Evolutionary conservation across 371 early-diverging fungal genomes (phyloP).

Genomic region (Rhizopus sp.): DNA sequence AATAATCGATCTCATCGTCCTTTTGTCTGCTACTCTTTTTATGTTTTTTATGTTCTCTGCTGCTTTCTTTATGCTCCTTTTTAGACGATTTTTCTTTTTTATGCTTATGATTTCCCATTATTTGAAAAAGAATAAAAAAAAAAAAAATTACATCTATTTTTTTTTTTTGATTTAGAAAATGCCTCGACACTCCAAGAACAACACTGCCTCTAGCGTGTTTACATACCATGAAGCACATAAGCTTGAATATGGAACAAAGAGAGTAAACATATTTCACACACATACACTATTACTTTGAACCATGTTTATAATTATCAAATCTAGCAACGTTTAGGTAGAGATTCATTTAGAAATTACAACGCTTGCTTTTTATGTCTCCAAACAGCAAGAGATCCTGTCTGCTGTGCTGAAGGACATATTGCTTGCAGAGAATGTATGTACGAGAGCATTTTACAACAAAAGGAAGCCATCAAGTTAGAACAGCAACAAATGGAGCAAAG

Average conservation of each 20-base stretch:
- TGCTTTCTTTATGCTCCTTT: slow-evolving; percentile 29
- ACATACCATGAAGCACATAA: slow-evolving; percentile 90
- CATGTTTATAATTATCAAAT: not conserved
- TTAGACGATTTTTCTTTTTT: slow-evolving; percentile 30
- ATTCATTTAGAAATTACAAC: slow-evolving; percentile 85
- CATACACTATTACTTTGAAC: not conserved
- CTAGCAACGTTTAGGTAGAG: slow-evolving; percentile 83
- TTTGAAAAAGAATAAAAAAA: slow-evolving; percentile 10
- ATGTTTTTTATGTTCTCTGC: slow-evolving; percentile 37
- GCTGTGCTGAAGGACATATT: slow-evolving; percentile 83
- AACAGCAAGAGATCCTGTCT: slow-evolving; percentile 80
- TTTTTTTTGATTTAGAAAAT: slow-evolving; percentile 35
- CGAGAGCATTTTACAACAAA: slow-evolving; percentile 87
- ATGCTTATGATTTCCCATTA: slow-evolving; percentile 49
- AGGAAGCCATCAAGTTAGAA: slow-evolving; percentile 72
- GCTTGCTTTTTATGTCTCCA: slow-evolving; percentile 91
- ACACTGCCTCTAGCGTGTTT: slow-evolving; percentile 93
- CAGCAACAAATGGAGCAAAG: slow-evolving; percentile 65
- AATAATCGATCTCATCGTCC: slow-evolving; percentile 43
- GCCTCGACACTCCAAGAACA: slow-evolving; percentile 96
- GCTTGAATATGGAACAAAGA: slow-evolving; percentile 91
- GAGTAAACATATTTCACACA: slow-evolving; percentile 45
- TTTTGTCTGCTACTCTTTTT: slow-evolving; percentile 26
- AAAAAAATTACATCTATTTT: slow-evolving; percentile 4
- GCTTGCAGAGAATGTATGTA: slow-evolving; percentile 91